These are phyloP conservation scores for Detonula confervacea DNA, from an alignment of 352 stramenopile species.

Conservation along the genomic window DNA sequence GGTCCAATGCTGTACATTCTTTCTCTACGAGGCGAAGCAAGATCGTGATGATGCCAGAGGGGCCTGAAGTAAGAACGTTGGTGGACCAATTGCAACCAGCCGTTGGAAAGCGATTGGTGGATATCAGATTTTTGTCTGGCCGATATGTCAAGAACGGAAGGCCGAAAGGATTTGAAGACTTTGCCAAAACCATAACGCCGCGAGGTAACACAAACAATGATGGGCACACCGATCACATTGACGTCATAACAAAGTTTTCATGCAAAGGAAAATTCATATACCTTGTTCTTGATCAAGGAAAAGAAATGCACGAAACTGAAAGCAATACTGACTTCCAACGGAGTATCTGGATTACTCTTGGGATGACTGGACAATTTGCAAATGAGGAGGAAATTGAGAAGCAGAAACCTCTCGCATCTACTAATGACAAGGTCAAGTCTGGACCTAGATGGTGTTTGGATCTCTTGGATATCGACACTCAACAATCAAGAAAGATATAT, in stretches of 20 bases:
- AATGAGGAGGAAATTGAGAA: conserved; percentile 50
- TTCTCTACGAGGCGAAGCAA: conserved; percentile 34
- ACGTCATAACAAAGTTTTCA: conserved; percentile 71
- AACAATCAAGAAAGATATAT: conserved; percentile 55
- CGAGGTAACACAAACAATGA: conserved; percentile 1
- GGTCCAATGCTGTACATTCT: conserved; percentile 1
- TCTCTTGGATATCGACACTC: conserved; percentile 43
- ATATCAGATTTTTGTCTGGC: conserved; percentile 77
- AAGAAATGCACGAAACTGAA: conserved; percentile 20
- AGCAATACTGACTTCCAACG: conserved; percentile 65
- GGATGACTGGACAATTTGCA: conserved; percentile 83
- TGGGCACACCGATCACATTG: conserved; percentile 19
- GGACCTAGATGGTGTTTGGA: conserved; percentile 74
- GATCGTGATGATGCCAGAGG: conserved; percentile 84
- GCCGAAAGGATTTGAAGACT: conserved; percentile 69
- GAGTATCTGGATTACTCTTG: conserved; percentile 85
- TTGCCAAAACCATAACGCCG: conserved; percentile 78
- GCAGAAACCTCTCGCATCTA: conserved; percentile 49
- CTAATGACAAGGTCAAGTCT: conserved; percentile 25
- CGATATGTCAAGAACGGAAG: conserved; percentile 68
- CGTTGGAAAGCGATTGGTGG: conserved; percentile 66
- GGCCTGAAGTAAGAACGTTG: conserved; percentile 79
- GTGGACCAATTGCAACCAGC: conserved; percentile 76
- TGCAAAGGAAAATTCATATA: conserved; percentile 87
- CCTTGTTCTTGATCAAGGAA: conserved; percentile 70